Evolutionary conservation across 345 rosid species (phyloP).

Genomic region (Eucalyptus grandis): DNA sequence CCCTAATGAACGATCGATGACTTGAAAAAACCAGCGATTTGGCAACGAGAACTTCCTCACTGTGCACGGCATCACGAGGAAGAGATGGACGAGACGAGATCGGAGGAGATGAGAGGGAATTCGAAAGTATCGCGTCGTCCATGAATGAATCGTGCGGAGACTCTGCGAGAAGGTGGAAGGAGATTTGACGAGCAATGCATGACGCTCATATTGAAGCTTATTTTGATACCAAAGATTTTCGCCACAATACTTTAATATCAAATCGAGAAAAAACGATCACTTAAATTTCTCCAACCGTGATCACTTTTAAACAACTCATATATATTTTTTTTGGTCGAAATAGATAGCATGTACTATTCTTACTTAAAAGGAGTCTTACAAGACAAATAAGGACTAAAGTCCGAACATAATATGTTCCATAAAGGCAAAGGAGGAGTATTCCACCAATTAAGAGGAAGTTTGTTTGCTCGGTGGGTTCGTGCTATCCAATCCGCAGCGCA

Average conservation of each 20-base stretch:
- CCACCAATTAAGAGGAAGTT: too few species aligned
- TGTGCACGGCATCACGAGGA: background rate
- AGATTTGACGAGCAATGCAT: background rate
- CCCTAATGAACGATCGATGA: background rate
- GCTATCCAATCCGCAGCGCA: too few species aligned
- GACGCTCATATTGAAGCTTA: background rate
- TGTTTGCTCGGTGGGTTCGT: too few species aligned
- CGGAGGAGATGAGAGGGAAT: background rate
- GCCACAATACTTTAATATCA: too few species aligned
- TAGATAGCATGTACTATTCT: too few species aligned
- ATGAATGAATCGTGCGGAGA: background rate
- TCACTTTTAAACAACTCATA: too few species aligned
- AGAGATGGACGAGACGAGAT: background rate
- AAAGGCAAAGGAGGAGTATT: too few species aligned
- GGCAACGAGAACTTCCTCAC: background rate
- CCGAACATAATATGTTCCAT: too few species aligned
- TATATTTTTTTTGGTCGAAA: too few species aligned
- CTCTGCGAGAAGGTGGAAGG: background rate
- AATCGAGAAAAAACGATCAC: rapidly evolving
- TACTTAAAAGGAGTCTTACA: too few species aligned
- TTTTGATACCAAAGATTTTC: too few species aligned
- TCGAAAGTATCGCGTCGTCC: background rate
- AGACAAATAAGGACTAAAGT: too few species aligned
- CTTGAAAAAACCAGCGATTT: background rate
- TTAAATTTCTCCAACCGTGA: rapidly evolving